These are phyloP conservation scores for Funneliformis mosseae DNA, from an alignment of 192 early-diverging fungal genomes.

Conservation along the genomic window DNA sequence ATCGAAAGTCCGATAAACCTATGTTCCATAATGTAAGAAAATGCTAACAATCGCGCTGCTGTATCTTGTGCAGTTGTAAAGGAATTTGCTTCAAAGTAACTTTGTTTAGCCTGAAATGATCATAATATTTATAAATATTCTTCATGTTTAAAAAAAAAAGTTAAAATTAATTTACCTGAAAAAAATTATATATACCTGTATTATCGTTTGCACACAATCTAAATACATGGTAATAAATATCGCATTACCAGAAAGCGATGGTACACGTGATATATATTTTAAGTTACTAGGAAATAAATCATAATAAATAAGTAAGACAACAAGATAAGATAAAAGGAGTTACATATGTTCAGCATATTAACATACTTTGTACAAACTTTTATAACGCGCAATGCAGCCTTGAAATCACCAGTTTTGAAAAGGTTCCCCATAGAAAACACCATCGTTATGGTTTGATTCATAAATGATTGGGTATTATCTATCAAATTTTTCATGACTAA, in stretches of 20 bases:
- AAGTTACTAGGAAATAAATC: conserved; percentile 41
- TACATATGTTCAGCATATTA: not conserved
- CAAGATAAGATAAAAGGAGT: not conserved
- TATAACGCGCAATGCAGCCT: conserved; percentile 30
- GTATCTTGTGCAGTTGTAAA: not conserved
- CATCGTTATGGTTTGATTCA: conserved; percentile 23
- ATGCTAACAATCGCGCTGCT: not conserved
- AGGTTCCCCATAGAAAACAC: not conserved
- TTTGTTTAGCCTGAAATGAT: conserved; percentile 22
- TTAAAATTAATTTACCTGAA: not conserved
- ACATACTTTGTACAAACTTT: conserved; percentile 37
- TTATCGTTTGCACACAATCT: conserved; percentile 38
- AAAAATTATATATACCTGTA: not conserved
- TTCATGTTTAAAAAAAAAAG: too few species aligned
- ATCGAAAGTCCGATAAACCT: not conserved
- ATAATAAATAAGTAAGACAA: not conserved
- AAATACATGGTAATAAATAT: conserved; percentile 55
- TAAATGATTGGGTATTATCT: conserved; percentile 27
- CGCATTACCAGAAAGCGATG: conserved; percentile 44
- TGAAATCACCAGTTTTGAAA: conserved; percentile 29
- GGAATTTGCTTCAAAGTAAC: not conserved
- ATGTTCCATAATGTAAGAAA: conserved; percentile 33
- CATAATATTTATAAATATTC: not conserved
- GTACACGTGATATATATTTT: conserved; percentile 47
- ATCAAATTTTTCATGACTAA: not conserved